These are phyloP conservation scores for Kitagawia praeruptora DNA, from an alignment of 129 eudicot species.

Conservation along the genomic window DNA sequence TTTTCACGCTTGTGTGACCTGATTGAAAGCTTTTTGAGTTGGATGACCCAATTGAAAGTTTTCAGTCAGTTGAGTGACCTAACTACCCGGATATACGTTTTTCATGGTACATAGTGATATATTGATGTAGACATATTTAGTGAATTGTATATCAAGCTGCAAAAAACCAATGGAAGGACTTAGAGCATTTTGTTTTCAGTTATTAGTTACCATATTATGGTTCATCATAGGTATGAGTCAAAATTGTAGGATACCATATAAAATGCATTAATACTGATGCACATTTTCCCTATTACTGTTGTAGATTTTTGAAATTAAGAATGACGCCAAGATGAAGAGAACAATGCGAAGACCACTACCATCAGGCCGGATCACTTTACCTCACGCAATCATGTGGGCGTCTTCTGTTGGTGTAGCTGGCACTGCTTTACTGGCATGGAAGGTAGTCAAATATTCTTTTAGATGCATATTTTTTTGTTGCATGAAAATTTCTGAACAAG, in stretches of 20 bases:
- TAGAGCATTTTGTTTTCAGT: background rate
- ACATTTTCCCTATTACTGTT: constrained; percentile 7
- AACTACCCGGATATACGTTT: too few relatives aligned
- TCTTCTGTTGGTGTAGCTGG: constrained; percentile 73
- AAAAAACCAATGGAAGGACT: background rate
- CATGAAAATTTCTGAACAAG: background rate
- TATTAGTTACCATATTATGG: background rate
- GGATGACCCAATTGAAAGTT: too few relatives aligned
- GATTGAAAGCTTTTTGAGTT: too few relatives aligned
- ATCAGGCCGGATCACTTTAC: constrained; percentile 65
- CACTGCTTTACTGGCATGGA: constrained; percentile 69
- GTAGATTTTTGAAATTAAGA: constrained; percentile 80
- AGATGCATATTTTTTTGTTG: background rate
- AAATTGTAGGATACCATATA: background rate
- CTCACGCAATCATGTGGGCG: constrained; percentile 86
- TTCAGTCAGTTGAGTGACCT: too few relatives aligned
- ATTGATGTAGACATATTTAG: background rate
- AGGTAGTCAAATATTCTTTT: constrained; percentile 47
- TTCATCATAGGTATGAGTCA: background rate
- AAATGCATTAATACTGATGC: background rate
- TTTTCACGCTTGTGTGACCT: too few relatives aligned
- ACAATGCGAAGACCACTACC: constrained; percentile 86
- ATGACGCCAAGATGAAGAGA: constrained; percentile 88
- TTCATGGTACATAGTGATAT: background rate
- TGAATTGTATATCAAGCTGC: background rate